Percentiles rank a stretch among this genome's conserved stretches.
These are phyloP conservation scores for Sinapis alba DNA, from an alignment of 441 rosid genomes.

Conservation along the genomic window DNA sequence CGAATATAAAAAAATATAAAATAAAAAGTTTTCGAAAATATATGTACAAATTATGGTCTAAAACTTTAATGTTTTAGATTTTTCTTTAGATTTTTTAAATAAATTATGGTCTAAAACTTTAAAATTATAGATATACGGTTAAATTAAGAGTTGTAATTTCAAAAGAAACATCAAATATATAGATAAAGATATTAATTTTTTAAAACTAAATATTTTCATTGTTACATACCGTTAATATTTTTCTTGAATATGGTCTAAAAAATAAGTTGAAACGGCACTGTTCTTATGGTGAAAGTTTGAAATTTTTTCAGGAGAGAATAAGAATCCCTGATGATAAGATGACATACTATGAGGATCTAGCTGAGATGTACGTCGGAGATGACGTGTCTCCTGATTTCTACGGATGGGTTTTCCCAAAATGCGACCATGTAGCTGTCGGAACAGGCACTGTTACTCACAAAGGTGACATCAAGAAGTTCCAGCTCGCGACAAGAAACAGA, in stretches of 20 bases:
- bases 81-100: too few relatives aligned
- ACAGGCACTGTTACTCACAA: conserved; percentile 94
- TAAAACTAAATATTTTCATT: too few relatives aligned
- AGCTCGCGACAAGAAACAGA: conserved; percentile 79
- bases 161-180: too few relatives aligned
- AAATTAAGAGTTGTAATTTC: neutral
- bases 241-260: too few relatives aligned
- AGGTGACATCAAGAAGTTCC: conserved; percentile 92
- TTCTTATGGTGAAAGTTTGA: neutral
- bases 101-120: neutral
- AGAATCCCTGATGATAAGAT: conserved; percentile 83
- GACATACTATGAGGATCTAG: conserved; percentile 84
- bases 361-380: conserved; percentile 94
- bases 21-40: neutral
- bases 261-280: too few relatives aligned
- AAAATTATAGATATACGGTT: neutral
- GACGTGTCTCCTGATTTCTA: conserved; percentile 95
- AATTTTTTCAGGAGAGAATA: conserved; percentile 68
- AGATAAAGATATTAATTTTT: too few relatives aligned
- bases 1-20: too few relatives aligned
- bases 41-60: neutral
- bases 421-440: conserved; percentile 94
- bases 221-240: too few relatives aligned
- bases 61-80: neutral
- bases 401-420: conserved; percentile 97